Conservation (phyloP, 2,329 filamentous ascomycete genomes). For the Fusarium penzigii region DNA sequence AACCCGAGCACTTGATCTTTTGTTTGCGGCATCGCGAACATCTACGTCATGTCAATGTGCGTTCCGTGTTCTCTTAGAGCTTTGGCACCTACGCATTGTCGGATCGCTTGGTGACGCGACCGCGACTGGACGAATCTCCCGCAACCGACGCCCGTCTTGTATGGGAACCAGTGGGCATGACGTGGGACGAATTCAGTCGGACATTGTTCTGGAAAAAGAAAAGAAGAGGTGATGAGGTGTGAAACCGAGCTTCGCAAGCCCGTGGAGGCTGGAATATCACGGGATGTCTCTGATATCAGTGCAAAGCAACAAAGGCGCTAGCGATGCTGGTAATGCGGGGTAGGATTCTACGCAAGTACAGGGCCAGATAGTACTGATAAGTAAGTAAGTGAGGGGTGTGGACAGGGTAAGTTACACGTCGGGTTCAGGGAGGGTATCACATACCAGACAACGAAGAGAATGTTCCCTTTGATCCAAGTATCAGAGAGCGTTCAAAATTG, state of each 20-base stretch:
- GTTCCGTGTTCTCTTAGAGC: too few relatives aligned
- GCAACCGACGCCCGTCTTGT: constrained; percentile 16
- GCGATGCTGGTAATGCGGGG: too few relatives aligned
- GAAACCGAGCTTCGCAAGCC: background rate
- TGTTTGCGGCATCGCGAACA: constrained; percentile 34
- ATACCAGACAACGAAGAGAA: too few relatives aligned
- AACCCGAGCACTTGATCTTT: constrained; percentile 37
- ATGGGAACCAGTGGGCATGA: constrained; percentile 23
- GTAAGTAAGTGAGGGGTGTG: too few relatives aligned
- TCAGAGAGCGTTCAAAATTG: too few relatives aligned
- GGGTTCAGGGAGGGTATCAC: too few relatives aligned
- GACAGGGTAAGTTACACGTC: too few relatives aligned
- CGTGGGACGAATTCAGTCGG: background rate
- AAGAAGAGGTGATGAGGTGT: background rate
- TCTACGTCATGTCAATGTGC: constrained; percentile 3
- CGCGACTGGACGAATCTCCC: constrained; percentile 11
- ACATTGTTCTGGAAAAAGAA: background rate
- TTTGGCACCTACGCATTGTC: constrained; percentile 26
- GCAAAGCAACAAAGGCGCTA: too few relatives aligned
- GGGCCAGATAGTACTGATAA: too few relatives aligned
- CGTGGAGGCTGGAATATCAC: too few relatives aligned
- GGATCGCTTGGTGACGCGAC: constrained; percentile 27
- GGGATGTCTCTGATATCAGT: background rate
- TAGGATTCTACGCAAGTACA: too few relatives aligned
- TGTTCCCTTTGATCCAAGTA: too few relatives aligned